Conservation (phyloP, 768 basidiomycete genomes). For the Termitomyces sp. region DNA sequence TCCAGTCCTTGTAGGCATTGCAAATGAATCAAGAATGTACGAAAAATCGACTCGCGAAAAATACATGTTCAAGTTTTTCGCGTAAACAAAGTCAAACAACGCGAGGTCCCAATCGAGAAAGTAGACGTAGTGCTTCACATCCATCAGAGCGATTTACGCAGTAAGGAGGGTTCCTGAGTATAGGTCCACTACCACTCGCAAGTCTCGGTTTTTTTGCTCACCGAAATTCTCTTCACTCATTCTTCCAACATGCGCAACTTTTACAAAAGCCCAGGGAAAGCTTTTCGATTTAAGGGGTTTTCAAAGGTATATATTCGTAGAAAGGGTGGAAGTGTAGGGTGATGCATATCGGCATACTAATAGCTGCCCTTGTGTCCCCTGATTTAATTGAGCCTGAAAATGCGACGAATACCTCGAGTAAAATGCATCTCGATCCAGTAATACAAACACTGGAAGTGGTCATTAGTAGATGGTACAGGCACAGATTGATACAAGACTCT, state of each 20-base stretch:
- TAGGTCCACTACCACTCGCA: no score
- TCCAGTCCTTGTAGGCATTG: no score
- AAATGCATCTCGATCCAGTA: constrained; percentile 20
- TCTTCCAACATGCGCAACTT: no score
- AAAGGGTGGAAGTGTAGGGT: constrained; percentile 3
- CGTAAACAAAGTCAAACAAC: not conserved
- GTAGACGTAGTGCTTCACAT: no score
- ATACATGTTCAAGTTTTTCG: not conserved
- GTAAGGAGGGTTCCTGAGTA: no score
- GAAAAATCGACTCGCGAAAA: no score
- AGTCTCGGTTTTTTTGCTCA: no score
- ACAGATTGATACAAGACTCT: constrained; percentile 15
- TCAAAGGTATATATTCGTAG: constrained; percentile 8
- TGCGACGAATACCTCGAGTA: constrained; percentile 14
- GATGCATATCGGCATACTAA: not conserved
- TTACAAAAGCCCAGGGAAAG: not conserved
- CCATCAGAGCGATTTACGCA: no score
- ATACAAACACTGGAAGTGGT: constrained; percentile 15
- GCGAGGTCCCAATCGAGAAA: not conserved
- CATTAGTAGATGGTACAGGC: not conserved
- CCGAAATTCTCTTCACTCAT: no score
- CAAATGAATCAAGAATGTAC: not conserved
- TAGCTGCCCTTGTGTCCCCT: not conserved
- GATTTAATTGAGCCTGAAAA: constrained; percentile 17
- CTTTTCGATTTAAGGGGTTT: constrained; percentile 2